These are phyloP conservation scores for Lasiodiplodia sp. DNA, from an alignment of 2,329 filamentous ascomycete species.

Conservation along the genomic window DNA sequence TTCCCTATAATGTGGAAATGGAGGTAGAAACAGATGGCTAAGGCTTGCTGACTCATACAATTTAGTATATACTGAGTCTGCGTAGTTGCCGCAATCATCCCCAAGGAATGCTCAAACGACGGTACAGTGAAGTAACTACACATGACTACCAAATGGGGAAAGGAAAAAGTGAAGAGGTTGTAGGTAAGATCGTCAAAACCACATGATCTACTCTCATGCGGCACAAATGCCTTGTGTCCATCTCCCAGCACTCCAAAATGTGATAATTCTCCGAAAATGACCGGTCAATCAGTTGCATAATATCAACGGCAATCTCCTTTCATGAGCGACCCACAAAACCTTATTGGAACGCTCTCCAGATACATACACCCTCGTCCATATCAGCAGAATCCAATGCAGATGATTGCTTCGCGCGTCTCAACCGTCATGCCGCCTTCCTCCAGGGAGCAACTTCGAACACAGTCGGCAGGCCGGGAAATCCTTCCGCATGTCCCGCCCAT, in stretches of 20 bases:
- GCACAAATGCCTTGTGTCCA: neutral
- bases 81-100: neutral
- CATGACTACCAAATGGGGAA: neutral
- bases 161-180: neutral
- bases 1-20: no score
- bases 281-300: no score
- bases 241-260: no score
- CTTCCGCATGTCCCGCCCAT: neutral
- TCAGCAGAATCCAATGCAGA: no score
- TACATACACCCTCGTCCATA: no score
- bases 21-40: no score
- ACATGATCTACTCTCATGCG: neutral
- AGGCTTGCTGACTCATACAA: neutral
- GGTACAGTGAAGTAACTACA: neutral
- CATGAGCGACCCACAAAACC: no score
- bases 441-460: neutral
- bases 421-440: no score
- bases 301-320: no score
- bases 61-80: neutral
- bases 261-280: no score
- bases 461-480: constrained; percentile 3
- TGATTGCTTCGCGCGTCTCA: no score
- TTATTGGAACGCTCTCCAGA: no score
- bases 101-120: neutral
- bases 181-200: neutral